phyloP scores from a whole-genome alignment of 2,329 filamentous ascomycete species.

The Colletotrichum chrysophilum region DNA sequence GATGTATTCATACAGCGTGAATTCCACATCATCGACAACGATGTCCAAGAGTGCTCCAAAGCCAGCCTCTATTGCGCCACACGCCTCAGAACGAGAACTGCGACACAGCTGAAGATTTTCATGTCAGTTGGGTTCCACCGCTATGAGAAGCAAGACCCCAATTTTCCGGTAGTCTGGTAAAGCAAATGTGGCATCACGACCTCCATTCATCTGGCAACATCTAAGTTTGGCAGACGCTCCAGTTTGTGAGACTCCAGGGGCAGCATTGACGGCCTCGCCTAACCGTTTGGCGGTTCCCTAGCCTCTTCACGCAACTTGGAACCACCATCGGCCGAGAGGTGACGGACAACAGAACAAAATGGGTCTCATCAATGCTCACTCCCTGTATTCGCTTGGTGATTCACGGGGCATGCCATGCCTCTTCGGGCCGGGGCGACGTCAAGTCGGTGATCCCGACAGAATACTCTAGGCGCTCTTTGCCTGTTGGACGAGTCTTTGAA shows the following conservation, averaged over 20 bases:
- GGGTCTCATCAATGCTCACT: background rate
- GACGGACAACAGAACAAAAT: background rate
- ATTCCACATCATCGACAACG: background rate
- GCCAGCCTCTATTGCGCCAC: background rate
- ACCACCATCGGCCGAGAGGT: background rate
- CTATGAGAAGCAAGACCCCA: background rate
- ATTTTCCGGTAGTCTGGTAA: background rate
- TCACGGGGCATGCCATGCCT: background rate
- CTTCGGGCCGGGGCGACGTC: background rate
- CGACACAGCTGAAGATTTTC: background rate
- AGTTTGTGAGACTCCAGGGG: background rate
- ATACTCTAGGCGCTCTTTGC: background rate
- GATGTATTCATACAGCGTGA: background rate
- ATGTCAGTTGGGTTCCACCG: background rate
- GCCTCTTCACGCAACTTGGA: background rate
- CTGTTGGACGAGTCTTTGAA: background rate
- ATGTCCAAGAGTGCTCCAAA: background rate
- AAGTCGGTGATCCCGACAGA: background rate
- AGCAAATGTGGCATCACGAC: background rate
- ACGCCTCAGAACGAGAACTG: background rate
- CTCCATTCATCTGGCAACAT: background rate
- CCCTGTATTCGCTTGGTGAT: background rate
- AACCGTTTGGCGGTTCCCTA: background rate
- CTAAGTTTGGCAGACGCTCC: background rate
- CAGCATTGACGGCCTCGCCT: background rate